phyloP scores from a whole-genome alignment of 768 basidiomycete genomes.

The Agaricus blazei region DNA sequence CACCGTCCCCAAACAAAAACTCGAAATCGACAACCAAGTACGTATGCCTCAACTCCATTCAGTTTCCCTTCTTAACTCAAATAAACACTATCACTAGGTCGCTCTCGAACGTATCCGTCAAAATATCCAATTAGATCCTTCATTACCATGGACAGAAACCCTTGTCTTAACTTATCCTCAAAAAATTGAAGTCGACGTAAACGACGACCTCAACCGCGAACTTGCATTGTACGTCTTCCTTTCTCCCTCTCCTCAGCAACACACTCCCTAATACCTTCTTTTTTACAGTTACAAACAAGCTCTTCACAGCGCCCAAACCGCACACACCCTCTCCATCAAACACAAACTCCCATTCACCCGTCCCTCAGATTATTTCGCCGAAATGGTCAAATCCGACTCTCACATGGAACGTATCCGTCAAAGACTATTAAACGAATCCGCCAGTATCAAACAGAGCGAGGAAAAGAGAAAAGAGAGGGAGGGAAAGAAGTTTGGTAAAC shows the following conservation, averaged over 20 bases:
- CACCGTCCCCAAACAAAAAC: slow-evolving; percentile 73
- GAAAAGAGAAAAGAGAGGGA: slow-evolving; percentile 89
- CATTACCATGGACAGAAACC: slow-evolving; percentile 83
- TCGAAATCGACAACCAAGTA: slow-evolving; percentile 79
- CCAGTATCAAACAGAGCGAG: slow-evolving; percentile 86
- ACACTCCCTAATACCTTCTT: not conserved
- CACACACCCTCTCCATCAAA: slow-evolving; percentile 72
- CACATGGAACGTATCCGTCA: slow-evolving; percentile 98
- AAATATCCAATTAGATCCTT: slow-evolving; percentile 66
- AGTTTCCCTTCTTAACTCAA: not conserved
- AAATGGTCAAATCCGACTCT: slow-evolving; percentile 96
- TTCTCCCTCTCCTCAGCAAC: not conserved
- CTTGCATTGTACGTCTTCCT: slow-evolving; percentile 76
- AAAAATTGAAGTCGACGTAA: slow-evolving; percentile 67
- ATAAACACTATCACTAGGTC: slow-evolving; percentile 34
- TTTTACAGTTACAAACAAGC: slow-evolving; percentile 90
- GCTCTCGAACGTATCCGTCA: slow-evolving; percentile 81
- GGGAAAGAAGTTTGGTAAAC: slow-evolving; percentile 97
- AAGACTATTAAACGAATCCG: slow-evolving; percentile 81
- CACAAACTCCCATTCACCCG: slow-evolving; percentile 84
- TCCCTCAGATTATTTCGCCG: slow-evolving; percentile 92
- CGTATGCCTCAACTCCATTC: slow-evolving; percentile 17
- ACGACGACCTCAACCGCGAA: slow-evolving; percentile 92
- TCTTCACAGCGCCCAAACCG: slow-evolving; percentile 72
- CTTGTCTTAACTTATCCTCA: slow-evolving; percentile 68